Evolutionary conservation across 78 protist genomes (phyloP), one percentile per base, ranked within the genome.

Genomic region (Emiliania huxleyi): DNA sequence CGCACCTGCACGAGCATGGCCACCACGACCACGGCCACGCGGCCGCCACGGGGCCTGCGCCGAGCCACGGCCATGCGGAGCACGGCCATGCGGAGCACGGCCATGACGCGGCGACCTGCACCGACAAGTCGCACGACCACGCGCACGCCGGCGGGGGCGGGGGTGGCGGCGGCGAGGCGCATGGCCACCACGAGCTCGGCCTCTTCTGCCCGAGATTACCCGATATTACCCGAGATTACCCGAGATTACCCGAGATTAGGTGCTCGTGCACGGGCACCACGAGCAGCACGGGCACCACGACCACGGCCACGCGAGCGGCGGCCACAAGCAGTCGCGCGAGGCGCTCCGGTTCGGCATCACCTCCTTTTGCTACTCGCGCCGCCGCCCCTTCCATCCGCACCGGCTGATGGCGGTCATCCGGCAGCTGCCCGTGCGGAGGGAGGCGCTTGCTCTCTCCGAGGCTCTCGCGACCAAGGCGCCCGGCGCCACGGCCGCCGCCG

Each of bases 301-400:
- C 23, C 75, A 62, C 75, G 23, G 75, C 23, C 75, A 62, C 75
- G 37, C 8, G 29, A 15, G 33, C 5, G 8, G 12, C 11, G 33
- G n/a, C 75, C n/a, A 62, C 75, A 4, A 15, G 2, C 23, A 21
- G 12, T 19, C 11, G 43, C 42, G 52, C 37, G 97, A 97, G 48
- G 91, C 97, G 8, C 45, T 90, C 18, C 94, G 96, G 73, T 97
- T 95, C 81, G 99, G 98, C 81, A 95, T 98, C 79, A 84, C 84
- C 6, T 93, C 94, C 46, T 97, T 97, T 56, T 89, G 93, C 75
- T 98, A 91, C 71, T 49, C 92, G 46, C 92, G 95, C 19, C 77
- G 97, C n/a, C 55, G 94, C n/a, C 98, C 99, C 5, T 96, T 98
- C 91, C 98, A 98, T 75, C 97, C 99, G 6, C 48, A 62, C 55